These are phyloP conservation scores for Elasticomyces elasticus DNA, from an alignment of 495 filamentous ascomycete species.

Conservation along the genomic window DNA sequence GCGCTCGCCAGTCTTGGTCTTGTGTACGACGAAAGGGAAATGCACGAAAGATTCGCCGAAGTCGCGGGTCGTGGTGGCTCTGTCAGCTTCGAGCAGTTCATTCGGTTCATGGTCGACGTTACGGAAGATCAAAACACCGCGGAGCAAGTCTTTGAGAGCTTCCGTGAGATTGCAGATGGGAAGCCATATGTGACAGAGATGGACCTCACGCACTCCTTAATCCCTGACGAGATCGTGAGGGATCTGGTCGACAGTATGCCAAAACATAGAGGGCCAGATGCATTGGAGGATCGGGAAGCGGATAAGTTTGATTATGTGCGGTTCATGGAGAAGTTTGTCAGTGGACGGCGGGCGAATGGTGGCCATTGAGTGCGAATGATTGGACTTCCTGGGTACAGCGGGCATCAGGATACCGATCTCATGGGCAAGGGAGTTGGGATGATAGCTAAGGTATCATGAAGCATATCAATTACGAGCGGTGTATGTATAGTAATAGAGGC, in stretches of 20 bases:
- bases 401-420: background rate
- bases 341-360: slow-evolving; percentile 1
- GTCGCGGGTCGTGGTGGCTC: slow-evolving; percentile 58
- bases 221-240: slow-evolving; percentile 91
- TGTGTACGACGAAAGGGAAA: slow-evolving; percentile 90
- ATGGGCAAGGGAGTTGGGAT: background rate
- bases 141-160: slow-evolving; percentile 94
- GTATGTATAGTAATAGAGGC: background rate
- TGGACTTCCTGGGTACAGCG: background rate
- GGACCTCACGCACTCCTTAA: slow-evolving; percentile 84
- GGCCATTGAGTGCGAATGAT: background rate
- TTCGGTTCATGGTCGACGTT: slow-evolving; percentile 96
- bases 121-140: slow-evolving; percentile 98
- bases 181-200: slow-evolving; percentile 97
- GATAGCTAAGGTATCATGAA: background rate
- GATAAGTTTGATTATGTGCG: slow-evolving; percentile 83
- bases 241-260: slow-evolving; percentile 83
- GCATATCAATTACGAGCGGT: background rate
- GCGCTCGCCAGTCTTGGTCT: slow-evolving; percentile 86
- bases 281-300: slow-evolving; percentile 63
- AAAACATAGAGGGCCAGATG: slow-evolving; percentile 62
- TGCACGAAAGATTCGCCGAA: slow-evolving; percentile 80
- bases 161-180: slow-evolving; percentile 93
- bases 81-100: slow-evolving; percentile 97
- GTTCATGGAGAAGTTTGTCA: slow-evolving; percentile 76